Base-by-base conservation (phyloP, 2,329 filamentous ascomycete species). In the Colletotrichum sidae region DNA sequence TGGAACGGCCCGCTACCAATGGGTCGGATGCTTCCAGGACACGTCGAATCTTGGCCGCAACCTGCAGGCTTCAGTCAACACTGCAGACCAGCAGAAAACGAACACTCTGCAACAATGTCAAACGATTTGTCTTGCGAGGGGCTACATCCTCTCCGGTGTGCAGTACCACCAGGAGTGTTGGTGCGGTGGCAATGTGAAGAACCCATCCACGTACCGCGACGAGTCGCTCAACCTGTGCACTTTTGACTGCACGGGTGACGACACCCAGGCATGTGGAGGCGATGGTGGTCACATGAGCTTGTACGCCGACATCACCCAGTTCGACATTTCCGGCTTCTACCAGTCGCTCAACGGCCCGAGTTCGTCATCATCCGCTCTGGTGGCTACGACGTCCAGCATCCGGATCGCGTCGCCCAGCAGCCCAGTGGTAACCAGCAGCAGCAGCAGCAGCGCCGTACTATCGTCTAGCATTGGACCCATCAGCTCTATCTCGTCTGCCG, bases 11-110 rank as follows among this genome's bases (percentile, higher is more conserved):
- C 67, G 71, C 15, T 77, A 76, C 62, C 70, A 75, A 34, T 78
- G 76, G 66, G 69, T 80, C 6, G 79, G 78, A 15, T 81, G 79
- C 56, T 81, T 80, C 67, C 70, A 72, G 34, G 79, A 80, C 62
- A 74, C 72, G 6, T 35, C 17, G 17, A 66, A 68, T 47, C 5
- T 63, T 15, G 77, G 77, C 35, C 74, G 78, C n/a, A 73, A 77
- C 34, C 67, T 80, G 12, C 49, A 67, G 10, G 74, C 67, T 8
- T 69, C 73, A 25, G 72, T 73, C 33, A 75, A 73, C 62, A 70
- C 62, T 11, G 69, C 67, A 3, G 64, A 56, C 5, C 67, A 68
- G 46, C 64, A 71, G 38, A 41, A 41, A 11, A 72, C 69, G n/a
- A 74, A 76, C 59, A 74, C 76, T 3, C 75, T 77, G 57, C 78